phyloP scores from a whole-genome alignment of 1,284 basidiomycete genomes.

The Cystobasidium sp. region DNA sequence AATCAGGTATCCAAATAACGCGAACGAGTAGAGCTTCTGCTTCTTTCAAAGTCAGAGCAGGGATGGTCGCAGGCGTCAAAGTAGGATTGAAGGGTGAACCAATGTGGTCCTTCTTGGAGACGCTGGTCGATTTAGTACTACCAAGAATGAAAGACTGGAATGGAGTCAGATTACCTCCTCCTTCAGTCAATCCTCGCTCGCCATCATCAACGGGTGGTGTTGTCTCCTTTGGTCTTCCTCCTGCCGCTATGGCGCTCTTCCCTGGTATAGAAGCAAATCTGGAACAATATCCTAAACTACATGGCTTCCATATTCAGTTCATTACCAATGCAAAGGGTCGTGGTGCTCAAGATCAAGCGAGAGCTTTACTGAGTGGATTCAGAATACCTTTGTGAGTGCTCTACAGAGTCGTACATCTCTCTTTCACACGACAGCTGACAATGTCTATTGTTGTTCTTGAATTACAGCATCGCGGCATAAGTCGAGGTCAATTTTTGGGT shows the following conservation, averaged over 20 bases:
- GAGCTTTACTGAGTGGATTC: slow-evolving; percentile 83
- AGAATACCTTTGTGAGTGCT: slow-evolving; percentile 72
- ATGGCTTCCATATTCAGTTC: slow-evolving; percentile 90
- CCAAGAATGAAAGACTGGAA: slow-evolving; percentile 89
- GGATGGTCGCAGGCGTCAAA: slow-evolving; percentile 82
- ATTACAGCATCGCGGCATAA: slow-evolving; percentile 32
- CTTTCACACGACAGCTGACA: not conserved
- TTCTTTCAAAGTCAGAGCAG: slow-evolving; percentile 80
- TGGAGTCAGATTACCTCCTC: slow-evolving; percentile 74
- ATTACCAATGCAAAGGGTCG: slow-evolving; percentile 80
- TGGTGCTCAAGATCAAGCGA: slow-evolving; percentile 82
- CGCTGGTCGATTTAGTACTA: slow-evolving; percentile 89
- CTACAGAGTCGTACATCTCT: not conserved
- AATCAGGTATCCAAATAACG: slow-evolving; percentile 77
- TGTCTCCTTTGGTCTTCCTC: slow-evolving; percentile 83
- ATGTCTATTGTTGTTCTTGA: not conserved
- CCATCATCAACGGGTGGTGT: slow-evolving; percentile 82
- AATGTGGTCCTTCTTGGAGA: slow-evolving; percentile 92
- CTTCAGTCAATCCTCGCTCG: slow-evolving; percentile 54
- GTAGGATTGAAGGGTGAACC: slow-evolving; percentile 85
- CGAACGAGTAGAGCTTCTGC: slow-evolving; percentile 77
- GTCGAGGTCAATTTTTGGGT: too few relatives aligned
- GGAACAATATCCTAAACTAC: slow-evolving; percentile 79
- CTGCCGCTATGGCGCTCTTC: slow-evolving; percentile 85
- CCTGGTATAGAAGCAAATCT: slow-evolving; percentile 84